Conservation (phyloP, 2,329 filamentous ascomycete genomes). For the Zasmidium citrigriseum region DNA sequence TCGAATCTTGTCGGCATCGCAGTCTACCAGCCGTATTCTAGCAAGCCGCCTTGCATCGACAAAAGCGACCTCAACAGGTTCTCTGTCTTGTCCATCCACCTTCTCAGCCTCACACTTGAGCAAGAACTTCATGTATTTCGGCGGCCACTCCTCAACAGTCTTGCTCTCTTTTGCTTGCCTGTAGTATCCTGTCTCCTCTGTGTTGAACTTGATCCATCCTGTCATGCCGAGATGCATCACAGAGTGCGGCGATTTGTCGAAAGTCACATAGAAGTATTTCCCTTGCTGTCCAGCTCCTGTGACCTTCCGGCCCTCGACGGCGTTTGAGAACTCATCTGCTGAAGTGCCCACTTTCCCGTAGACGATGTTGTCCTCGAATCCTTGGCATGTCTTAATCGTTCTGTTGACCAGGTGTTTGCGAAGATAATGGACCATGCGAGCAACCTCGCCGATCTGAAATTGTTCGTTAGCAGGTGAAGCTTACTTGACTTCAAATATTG, state of each 20-base stretch:
- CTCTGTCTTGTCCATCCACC: conserved; percentile 26
- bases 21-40: conserved; percentile 80
- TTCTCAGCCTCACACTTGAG: conserved; percentile 55
- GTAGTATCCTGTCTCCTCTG: conserved; percentile 78
- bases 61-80: conserved; percentile 71
- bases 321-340: conserved; percentile 70
- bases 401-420: conserved; percentile 82
- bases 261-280: conserved; percentile 94
- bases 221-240: conserved; percentile 58
- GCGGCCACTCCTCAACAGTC: conserved; percentile 70
- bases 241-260: conserved; percentile 75
- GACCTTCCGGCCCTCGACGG: conserved; percentile 73
- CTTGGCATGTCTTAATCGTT: conserved; percentile 68
- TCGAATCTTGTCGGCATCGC: conserved; percentile 72
- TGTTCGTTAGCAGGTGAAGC: neutral
- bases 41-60: conserved; percentile 79
- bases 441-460: conserved; percentile 63
- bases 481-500: neutral
- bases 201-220: conserved; percentile 86
- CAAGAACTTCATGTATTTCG: conserved; percentile 85
- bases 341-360: conserved; percentile 90
- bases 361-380: conserved; percentile 78
- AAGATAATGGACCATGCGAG: conserved; percentile 83
- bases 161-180: conserved; percentile 58
- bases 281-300: conserved; percentile 77